A percentile compares a stretch with the other conserved stretches of the same genome.
These are phyloP conservation scores for Suhomyces panamericanus DNA, from an alignment of 1,139 yeast species.

Conservation along the genomic window DNA sequence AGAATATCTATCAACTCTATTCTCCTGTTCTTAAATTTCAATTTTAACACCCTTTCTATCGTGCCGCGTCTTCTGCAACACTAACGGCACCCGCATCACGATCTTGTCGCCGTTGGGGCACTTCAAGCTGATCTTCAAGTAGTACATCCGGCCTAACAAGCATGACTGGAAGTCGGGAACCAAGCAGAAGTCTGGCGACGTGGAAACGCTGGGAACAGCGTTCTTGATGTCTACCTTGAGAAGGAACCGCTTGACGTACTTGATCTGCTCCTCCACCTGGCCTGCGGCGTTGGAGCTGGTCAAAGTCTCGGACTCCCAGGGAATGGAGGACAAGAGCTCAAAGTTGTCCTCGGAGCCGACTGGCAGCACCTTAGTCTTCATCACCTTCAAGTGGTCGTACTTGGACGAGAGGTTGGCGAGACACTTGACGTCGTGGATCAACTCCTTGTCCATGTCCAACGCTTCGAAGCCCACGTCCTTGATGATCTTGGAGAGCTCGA, in stretches of 20 bases:
- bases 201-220: constrained; percentile 12
- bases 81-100: constrained; percentile 34
- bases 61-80: constrained; percentile 20
- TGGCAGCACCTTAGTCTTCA: constrained; percentile 14
- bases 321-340: constrained; percentile 17
- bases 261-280: constrained; percentile 18
- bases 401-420: constrained; percentile 35
- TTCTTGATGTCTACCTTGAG: constrained; percentile 25
- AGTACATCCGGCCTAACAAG: constrained; percentile 36
- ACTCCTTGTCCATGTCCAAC: constrained; percentile 27
- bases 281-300: constrained; percentile 14
- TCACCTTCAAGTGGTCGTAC: constrained; percentile 25
- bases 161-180: constrained; percentile 45
- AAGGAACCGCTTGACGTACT: constrained; percentile 23
- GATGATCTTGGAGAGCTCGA: constrained; percentile 30
- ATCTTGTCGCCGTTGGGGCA: constrained; percentile 31
- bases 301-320: constrained; percentile 25
- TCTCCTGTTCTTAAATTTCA: neutral
- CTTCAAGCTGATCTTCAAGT: constrained; percentile 32
- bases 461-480: constrained; percentile 27
- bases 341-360: constrained; percentile 3
- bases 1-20: too few relatives aligned
- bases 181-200: constrained; percentile 28
- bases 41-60: constrained; percentile 2
- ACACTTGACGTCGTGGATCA: constrained; percentile 34